phyloP scores from a whole-genome alignment of 164 flowering plant species.

The Paratinospora sagittata region DNA sequence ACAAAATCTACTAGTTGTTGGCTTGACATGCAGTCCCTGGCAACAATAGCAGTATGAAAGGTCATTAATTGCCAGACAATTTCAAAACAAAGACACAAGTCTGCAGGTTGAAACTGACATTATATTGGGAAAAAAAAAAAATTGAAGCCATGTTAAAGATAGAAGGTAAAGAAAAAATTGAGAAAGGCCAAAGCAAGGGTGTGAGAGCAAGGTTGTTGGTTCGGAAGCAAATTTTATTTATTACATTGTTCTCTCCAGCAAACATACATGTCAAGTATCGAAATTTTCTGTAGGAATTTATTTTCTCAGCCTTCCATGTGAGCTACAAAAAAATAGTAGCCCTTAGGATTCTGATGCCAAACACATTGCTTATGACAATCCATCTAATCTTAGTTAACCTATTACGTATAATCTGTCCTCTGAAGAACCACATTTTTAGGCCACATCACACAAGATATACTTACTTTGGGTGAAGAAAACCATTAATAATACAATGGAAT shows the following conservation, averaged over 20 bases:
- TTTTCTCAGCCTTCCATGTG: not conserved
- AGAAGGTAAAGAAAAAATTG: not conserved
- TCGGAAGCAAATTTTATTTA: not conserved
- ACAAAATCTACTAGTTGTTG: slow-evolving; percentile 93
- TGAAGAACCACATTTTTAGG: too few species aligned
- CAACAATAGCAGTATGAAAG: slow-evolving; percentile 8
- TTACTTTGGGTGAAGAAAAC: too few species aligned
- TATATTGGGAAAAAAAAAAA: too few species aligned
- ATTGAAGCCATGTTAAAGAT: not conserved
- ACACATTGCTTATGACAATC: not conserved
- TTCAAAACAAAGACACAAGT: too few species aligned
- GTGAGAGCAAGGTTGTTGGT: too few species aligned
- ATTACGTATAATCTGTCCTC: not conserved
- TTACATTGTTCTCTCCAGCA: not conserved
- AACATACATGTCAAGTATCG: not conserved
- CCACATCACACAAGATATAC: too few species aligned
- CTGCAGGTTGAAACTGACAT: too few species aligned
- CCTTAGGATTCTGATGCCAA: not conserved
- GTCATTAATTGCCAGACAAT: too few species aligned
- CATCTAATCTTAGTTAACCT: not conserved
- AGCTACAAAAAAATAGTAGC: not conserved
- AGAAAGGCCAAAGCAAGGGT: not conserved
- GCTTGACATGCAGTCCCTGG: slow-evolving; percentile 99
- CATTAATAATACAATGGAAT: too few species aligned
- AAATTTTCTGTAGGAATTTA: not conserved